A percentile compares a stretch with the other conserved stretches of the same genome.
phyloP scores from a whole-genome alignment of 208 protist genomes.

The Acanthamoeba castellanii region DNA sequence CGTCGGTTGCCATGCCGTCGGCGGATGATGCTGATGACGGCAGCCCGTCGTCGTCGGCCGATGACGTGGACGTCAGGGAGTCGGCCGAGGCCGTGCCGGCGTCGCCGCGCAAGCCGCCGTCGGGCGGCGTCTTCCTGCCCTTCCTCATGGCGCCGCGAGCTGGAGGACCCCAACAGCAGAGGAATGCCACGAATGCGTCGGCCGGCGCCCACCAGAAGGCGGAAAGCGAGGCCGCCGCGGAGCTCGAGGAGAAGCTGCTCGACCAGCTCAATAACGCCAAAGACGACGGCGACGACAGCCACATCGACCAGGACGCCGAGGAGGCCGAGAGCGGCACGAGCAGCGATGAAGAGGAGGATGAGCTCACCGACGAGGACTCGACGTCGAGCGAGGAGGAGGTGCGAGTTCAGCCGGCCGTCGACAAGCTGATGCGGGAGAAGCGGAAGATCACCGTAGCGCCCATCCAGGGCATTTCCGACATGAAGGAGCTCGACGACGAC shows the following conservation, averaged over 20 bases:
- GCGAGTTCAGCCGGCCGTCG: neutral
- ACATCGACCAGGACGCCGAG: neutral
- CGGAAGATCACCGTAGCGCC: constrained; percentile 4
- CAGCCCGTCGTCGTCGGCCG: neutral
- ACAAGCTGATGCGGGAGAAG: neutral
- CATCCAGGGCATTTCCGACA: neutral
- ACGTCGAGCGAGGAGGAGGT: neutral
- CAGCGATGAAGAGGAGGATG: neutral
- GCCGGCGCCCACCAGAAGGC: neutral
- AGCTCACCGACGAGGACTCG: neutral
- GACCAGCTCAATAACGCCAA: neutral
- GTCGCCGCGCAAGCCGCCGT: neutral
- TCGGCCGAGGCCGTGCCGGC: neutral
- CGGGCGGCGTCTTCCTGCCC: neutral
- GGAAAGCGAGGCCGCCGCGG: neutral
- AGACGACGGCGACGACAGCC: neutral
- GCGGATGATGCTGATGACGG: neutral
- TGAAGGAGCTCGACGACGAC: neutral
- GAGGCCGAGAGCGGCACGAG: neutral
- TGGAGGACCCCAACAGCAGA: neutral
- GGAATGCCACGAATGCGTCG: neutral
- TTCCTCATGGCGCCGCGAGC: neutral
- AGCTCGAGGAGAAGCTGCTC: neutral
- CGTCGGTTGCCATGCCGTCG: neutral
- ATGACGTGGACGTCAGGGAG: neutral